phyloP scores from a whole-genome alignment of 352 stramenopile genomes.

The Pythium apleroticum region DNA sequence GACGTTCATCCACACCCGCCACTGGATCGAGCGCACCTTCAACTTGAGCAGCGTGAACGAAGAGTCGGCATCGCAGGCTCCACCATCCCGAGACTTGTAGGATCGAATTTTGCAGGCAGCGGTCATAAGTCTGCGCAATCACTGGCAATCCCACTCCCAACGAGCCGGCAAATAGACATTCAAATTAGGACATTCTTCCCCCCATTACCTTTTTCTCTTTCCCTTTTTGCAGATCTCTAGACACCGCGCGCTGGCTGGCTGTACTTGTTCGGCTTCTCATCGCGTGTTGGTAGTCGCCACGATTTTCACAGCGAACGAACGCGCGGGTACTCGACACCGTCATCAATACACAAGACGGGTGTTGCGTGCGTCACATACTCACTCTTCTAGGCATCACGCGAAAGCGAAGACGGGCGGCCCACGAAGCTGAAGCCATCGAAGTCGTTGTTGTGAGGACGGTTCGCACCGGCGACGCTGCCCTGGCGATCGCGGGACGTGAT shows the following conservation, averaged over 20 bases:
- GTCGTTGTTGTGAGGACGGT: constrained; percentile 62
- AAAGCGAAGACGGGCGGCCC: constrained; percentile 76
- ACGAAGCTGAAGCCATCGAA: constrained; percentile 92
- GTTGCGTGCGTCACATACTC: neutral
- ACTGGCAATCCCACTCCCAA: neutral
- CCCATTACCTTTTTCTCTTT: neutral
- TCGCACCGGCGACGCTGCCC: constrained; percentile 67
- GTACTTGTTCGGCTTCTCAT: neutral
- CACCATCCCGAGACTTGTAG: too few species aligned
- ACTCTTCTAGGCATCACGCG: constrained; percentile 26
- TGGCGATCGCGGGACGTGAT: constrained; percentile 85
- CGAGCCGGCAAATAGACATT: neutral
- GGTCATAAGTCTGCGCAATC: too few species aligned
- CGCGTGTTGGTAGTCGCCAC: neutral
- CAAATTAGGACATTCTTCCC: neutral
- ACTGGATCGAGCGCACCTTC: constrained; percentile 17
- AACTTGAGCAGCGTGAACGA: neutral
- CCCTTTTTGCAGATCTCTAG: constrained; percentile 3
- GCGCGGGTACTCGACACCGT: neutral
- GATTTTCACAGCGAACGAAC: neutral
- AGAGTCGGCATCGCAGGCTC: too few species aligned
- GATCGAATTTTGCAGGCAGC: too few species aligned
- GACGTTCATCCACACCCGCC: constrained; percentile 15
- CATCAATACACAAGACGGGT: neutral
- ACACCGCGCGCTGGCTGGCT: neutral